A percentile compares a stretch with the other conserved stretches of the same genome.
Evolutionary conservation across 148 eudicot genomes (phyloP).

Genomic region (Dianthus caryophyllus): DNA sequence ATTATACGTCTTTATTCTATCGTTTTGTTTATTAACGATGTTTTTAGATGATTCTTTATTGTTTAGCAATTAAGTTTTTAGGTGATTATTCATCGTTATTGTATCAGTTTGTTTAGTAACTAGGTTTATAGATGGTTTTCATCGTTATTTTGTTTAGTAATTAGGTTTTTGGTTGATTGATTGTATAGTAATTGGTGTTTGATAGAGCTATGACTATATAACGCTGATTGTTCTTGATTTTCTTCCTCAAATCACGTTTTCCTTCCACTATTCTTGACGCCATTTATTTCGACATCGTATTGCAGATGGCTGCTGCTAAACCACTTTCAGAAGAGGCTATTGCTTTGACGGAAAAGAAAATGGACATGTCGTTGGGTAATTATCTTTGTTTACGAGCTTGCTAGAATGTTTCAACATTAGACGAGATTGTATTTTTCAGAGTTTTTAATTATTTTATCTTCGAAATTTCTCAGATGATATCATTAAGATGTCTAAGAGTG

Average conservation of each 20-base stretch:
- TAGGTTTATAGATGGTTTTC: neutral
- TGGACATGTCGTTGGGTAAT: conserved; percentile 85
- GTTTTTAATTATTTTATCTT: neutral
- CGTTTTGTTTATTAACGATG: too few relatives aligned
- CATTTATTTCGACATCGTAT: neutral
- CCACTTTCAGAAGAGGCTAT: conserved; percentile 67
- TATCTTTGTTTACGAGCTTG: neutral
- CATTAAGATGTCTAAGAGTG: conserved; percentile 76
- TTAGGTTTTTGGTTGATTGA: neutral
- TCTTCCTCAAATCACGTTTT: neutral
- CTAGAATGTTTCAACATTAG: neutral
- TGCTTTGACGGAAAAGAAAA: conserved; percentile 91
- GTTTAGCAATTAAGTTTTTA: too few relatives aligned
- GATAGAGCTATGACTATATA: neutral
- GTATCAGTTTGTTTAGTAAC: neutral
- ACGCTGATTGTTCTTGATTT: neutral
- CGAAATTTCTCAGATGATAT: conserved; percentile 87
- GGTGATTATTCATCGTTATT: too few relatives aligned
- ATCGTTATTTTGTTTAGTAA: neutral
- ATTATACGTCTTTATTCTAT: too few relatives aligned
- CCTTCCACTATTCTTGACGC: neutral
- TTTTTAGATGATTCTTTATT: neutral
- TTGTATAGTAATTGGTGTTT: neutral
- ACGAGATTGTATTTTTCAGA: neutral
- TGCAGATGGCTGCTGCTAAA: conserved; percentile 77